These are phyloP conservation scores for Smallanthus sonchifolius DNA, from an alignment of 129 eudicot genomes.

Conservation along the genomic window DNA sequence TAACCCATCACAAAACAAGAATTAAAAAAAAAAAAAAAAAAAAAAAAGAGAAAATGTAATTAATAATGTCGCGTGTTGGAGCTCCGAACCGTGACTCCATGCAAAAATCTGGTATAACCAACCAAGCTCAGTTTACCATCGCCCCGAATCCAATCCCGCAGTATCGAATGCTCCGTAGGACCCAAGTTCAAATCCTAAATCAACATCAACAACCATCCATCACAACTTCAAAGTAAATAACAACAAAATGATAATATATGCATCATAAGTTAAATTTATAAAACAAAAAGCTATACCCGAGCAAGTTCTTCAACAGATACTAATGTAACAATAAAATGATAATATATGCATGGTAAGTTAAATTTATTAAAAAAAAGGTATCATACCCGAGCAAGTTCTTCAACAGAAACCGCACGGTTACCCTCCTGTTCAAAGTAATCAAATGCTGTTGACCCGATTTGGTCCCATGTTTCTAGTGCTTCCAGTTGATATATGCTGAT, in stretches of 20 bases:
- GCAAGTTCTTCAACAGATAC: too few relatives aligned
- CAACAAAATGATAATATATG: too few relatives aligned
- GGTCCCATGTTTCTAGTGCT: constrained; percentile 51
- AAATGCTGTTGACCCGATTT: constrained; percentile 47
- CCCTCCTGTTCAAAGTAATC: neutral
- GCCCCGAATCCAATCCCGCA: constrained; percentile 68
- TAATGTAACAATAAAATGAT: too few relatives aligned
- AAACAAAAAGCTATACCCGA: too few relatives aligned
- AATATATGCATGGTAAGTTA: too few relatives aligned
- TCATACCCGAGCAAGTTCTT: too few relatives aligned
- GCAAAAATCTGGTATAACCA: constrained; percentile 91
- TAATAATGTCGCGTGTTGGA: constrained; percentile 75
- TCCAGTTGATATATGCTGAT: constrained; percentile 57
- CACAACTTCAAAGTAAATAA: neutral
- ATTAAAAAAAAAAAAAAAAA: too few relatives aligned
- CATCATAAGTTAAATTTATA: too few relatives aligned
- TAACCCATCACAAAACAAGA: constrained; percentile 18
- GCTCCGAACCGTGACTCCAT: constrained; percentile 82
- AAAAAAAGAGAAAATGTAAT: constrained; percentile 11
- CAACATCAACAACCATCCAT: neutral
- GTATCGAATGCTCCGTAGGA: constrained; percentile 61
- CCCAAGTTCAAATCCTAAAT: constrained; percentile 79
- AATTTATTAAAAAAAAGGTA: too few relatives aligned
- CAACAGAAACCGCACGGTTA: too few relatives aligned
- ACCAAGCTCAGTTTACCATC: constrained; percentile 77